Percentiles rank a stretch among this genome's conserved stretches.
These are phyloP conservation scores for Colletotrichum karsti DNA, from an alignment of 2,329 filamentous ascomycete genomes.

Conservation along the genomic window DNA sequence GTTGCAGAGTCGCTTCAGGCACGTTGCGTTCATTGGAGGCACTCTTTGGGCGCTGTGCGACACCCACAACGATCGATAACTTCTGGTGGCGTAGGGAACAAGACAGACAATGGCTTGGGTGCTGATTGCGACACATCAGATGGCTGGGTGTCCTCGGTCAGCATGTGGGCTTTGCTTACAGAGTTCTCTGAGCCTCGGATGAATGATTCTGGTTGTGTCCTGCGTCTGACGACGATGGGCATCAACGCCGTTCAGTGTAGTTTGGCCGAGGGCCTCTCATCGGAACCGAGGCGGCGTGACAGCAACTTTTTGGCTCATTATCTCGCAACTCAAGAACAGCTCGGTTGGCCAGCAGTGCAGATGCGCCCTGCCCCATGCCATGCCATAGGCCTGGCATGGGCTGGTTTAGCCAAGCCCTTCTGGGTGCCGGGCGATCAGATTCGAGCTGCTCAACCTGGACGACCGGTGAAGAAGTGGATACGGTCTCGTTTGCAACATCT, in stretches of 20 bases:
- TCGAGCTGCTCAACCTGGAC: conserved; percentile 13
- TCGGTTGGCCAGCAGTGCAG: not conserved
- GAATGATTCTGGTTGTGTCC: not conserved
- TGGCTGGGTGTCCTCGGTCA: not conserved
- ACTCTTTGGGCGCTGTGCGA: conserved; percentile 7
- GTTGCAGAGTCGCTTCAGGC: not conserved
- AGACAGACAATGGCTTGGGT: not conserved
- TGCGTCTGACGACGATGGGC: not conserved
- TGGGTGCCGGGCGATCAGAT: conserved; percentile 2
- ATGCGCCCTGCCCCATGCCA: not conserved
- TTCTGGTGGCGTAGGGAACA: not conserved
- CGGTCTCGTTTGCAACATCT: not conserved
- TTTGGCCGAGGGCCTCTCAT: not conserved
- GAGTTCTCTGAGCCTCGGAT: not conserved
- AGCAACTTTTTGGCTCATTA: too few relatives aligned
- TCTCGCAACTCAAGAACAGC: too few relatives aligned
- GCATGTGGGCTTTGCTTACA: not conserved
- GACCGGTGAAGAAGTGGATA: conserved; percentile 28
- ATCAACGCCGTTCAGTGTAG: not conserved
- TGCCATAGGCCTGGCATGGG: conserved; percentile 1
- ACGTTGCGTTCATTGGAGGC: conserved; percentile 18
- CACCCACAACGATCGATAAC: not conserved
- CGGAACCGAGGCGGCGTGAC: not conserved
- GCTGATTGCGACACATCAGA: not conserved
- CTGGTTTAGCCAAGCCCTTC: not conserved